phyloP scores from a whole-genome alignment of 2,329 filamentous ascomycete genomes.

The Ophiostoma angusticollis region DNA sequence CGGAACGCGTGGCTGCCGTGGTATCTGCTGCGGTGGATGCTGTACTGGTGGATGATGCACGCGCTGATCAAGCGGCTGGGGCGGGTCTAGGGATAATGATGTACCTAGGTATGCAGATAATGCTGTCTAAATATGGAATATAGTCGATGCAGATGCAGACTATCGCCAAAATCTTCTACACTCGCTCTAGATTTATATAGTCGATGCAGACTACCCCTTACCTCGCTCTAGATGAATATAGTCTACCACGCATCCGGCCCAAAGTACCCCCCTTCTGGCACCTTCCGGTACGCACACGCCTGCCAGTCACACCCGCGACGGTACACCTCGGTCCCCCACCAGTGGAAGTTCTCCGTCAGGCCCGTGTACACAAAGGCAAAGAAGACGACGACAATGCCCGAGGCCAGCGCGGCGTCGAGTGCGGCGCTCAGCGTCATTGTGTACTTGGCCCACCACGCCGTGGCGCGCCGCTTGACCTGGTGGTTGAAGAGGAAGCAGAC shows the following conservation, averaged over 20 bases:
- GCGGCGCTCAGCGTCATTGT: conserved; percentile 80
- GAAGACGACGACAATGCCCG: conserved; percentile 72
- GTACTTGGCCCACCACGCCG: conserved; percentile 81
- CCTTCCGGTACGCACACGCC: conserved; percentile 56
- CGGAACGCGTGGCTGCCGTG: too few relatives aligned
- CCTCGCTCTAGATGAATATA: too few relatives aligned
- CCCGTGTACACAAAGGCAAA: conserved; percentile 79
- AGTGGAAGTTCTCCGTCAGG: conserved; percentile 57
- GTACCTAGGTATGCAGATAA: too few relatives aligned
- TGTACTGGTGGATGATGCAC: too few relatives aligned
- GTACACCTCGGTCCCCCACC: conserved; percentile 84
- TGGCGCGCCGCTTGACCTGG: conserved; percentile 53
- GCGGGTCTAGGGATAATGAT: too few relatives aligned
- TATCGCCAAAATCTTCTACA: too few relatives aligned
- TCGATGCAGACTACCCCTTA: too few relatives aligned
- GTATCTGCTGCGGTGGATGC: too few relatives aligned
- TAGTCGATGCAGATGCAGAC: too few relatives aligned
- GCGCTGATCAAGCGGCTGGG: too few relatives aligned
- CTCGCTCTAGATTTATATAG: too few relatives aligned
- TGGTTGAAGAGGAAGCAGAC: conserved; percentile 81
- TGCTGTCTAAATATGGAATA: too few relatives aligned
- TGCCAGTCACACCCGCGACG: conserved; percentile 78
- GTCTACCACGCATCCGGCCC: conserved; percentile 48
- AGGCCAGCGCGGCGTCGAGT: conserved; percentile 69
- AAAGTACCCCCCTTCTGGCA: conserved; percentile 52